Conservation (phyloP, 2,329 filamentous ascomycete species). For the Akanthomyces uredinophilus region DNA sequence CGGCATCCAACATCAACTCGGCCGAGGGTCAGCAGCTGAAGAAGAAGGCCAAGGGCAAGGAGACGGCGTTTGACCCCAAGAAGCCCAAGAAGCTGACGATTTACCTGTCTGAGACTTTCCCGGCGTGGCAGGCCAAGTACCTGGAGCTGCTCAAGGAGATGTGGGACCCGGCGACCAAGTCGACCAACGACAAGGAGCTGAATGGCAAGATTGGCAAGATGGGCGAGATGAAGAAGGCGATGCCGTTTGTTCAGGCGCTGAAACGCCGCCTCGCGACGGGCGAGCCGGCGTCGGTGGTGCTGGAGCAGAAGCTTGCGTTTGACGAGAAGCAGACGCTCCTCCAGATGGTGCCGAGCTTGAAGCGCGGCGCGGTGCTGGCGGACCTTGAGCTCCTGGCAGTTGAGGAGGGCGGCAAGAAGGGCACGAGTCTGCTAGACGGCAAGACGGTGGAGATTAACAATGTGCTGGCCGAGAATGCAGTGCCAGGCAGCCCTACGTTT, state of each 20-base stretch:
- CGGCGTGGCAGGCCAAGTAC: conserved; percentile 87
- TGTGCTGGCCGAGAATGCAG: conserved; percentile 62
- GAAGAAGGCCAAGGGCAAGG: conserved; percentile 91
- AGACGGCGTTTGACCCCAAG: conserved; percentile 77
- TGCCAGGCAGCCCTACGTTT: conserved; percentile 79
- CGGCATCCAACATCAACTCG: conserved; percentile 69
- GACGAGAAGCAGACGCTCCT: conserved; percentile 72
- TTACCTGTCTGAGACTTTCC: conserved; percentile 74
- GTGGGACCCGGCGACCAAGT: conserved; percentile 57
- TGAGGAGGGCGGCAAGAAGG: conserved; percentile 63
- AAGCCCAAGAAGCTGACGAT: conserved; percentile 89
- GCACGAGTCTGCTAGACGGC: conserved; percentile 47
- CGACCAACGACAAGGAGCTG: conserved; percentile 74
- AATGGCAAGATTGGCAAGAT: conserved; percentile 75
- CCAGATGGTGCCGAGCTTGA: conserved; percentile 75
- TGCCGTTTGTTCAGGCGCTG: conserved; percentile 87
- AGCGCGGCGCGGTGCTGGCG: conserved; percentile 65
- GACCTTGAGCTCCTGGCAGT: conserved; percentile 69
- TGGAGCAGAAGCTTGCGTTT: conserved; percentile 81
- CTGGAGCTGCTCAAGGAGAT: conserved; percentile 71
- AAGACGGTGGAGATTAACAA: conserved; percentile 53
- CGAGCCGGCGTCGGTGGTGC: conserved; percentile 61
- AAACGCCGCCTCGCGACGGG: conserved; percentile 77
- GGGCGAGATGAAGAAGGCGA: conserved; percentile 91
- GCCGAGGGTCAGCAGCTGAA: conserved; percentile 80